A percentile compares a stretch with the other conserved stretches of the same genome.
Conservation (phyloP, 2,329 filamentous ascomycete species). For the Ceratocystiopsis minuta region DNA sequence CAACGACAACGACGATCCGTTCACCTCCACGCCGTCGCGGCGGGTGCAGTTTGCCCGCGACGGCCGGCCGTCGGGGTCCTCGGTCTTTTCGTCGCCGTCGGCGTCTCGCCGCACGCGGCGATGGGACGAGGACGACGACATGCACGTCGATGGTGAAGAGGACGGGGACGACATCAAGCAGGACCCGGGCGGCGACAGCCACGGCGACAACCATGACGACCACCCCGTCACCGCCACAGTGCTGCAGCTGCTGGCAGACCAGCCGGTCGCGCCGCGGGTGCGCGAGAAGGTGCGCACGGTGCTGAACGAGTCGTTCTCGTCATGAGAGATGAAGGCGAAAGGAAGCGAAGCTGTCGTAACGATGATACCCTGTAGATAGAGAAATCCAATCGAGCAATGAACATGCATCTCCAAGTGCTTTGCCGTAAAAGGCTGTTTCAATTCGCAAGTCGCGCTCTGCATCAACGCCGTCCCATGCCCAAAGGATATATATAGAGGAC, state of each 20-base stretch:
- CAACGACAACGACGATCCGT: background rate
- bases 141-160: background rate
- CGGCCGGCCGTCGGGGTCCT: too few relatives aligned
- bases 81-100: too few relatives aligned
- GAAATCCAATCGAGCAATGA: too few relatives aligned
- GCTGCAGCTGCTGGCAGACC: constrained; percentile 27
- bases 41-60: background rate
- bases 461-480: too few relatives aligned
- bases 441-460: too few relatives aligned
- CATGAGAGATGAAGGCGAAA: background rate
- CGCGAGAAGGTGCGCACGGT: constrained; percentile 30
- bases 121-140: constrained; percentile 1
- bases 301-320: constrained; percentile 24
- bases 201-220: constrained; percentile 5
- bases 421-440: too few relatives aligned
- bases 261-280: constrained; percentile 21
- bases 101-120: background rate
- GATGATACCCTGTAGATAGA: too few relatives aligned
- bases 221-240: constrained; percentile 27
- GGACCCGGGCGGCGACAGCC: constrained; percentile 1
- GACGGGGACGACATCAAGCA: background rate
- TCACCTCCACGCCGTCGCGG: constrained; percentile 2
- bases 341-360: too few relatives aligned
- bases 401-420: too few relatives aligned
- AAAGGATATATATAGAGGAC: too few relatives aligned